Base-by-base conservation (phyloP, 2,329 filamentous ascomycete species). In the Bipolaris cookei region DNA sequence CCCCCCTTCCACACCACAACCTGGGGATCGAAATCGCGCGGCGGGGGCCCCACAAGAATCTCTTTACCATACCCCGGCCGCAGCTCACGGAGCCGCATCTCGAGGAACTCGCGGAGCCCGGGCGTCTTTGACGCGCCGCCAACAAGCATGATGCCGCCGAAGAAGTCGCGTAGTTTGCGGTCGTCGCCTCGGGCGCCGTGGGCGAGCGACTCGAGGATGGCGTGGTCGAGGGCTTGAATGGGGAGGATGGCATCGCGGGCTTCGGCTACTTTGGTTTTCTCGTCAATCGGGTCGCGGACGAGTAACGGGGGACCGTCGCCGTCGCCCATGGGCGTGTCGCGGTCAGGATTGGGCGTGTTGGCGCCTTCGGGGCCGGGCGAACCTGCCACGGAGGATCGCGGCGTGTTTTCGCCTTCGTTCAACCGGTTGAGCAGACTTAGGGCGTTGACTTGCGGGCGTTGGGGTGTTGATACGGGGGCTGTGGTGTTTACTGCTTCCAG, bases 1-100 rank as follows among this genome's bases (percentile, higher is more conserved):
- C 91, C 95, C 3, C 95, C 95, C 83, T 99, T 99, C 95, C 95
- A 99, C 7, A 89, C 88, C 51, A 98, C 90, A n/a, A 98, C 93
- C 78, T 97, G 92, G 58, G 95, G 92, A 77, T 99, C 95, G 80
- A 99, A 89, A 68, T 99, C 95, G 68, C 94, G 84, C 0, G 95
- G 95, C n/a, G 87, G 87, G 18, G 84, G 82, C 1, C 85, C 86
- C 21, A 90, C 86, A 60, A 89, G 80, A 54, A 90, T 86, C 64
- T 88, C 83, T 83, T 95, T 87, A 5, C 81, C 79, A 62, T 84
- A 85, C n/a, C 80, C 81, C 0, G 85, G 84, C 49, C 84, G 77
- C 23, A 88, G 82, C 60, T 84, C 83, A 68, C 91, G 88, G 48
- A 98, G 83, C 67, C 87, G 86, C 70, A 94, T 90, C 78, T 99